These are phyloP conservation scores for Capronia coronata DNA, from an alignment of 2,329 filamentous ascomycete genomes.

Conservation along the genomic window DNA sequence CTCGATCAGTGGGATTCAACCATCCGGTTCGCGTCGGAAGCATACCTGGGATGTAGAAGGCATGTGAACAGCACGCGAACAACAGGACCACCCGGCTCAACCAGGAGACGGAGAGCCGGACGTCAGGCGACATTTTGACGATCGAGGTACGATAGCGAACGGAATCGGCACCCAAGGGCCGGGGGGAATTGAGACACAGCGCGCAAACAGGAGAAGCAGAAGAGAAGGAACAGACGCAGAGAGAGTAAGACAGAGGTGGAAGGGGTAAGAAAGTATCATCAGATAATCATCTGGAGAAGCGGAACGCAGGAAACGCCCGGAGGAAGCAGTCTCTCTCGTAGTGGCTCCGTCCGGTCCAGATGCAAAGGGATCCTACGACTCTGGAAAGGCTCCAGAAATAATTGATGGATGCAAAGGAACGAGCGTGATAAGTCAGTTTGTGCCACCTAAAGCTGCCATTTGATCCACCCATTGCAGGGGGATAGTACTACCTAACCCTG, in stretches of 20 bases:
- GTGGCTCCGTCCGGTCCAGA: not conserved
- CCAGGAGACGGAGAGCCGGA: constrained; percentile 29
- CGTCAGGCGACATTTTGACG: constrained; percentile 27
- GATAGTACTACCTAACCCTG: too few relatives aligned
- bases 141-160: constrained; percentile 35
- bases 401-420: too few relatives aligned
- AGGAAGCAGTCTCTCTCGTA: not conserved
- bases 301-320: not conserved
- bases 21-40: constrained; percentile 7
- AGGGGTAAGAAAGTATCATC: not conserved
- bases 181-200: constrained; percentile 4
- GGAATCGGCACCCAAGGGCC: constrained; percentile 53
- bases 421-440: too few relatives aligned
- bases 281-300: constrained; percentile 6
- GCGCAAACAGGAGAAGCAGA: constrained; percentile 2
- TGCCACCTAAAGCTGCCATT: not conserved
- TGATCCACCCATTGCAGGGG: not conserved
- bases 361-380: too few relatives aligned
- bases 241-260: not conserved
- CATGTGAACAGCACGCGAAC: constrained; percentile 50
- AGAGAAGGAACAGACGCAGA: not conserved
- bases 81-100: constrained; percentile 39
- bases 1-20: not conserved
- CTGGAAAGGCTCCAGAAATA: too few relatives aligned
- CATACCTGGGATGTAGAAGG: constrained; percentile 82